Base-by-base conservation (phyloP, 2,329 filamentous ascomycete genomes). In the Colletotrichum orchidophilum region DNA sequence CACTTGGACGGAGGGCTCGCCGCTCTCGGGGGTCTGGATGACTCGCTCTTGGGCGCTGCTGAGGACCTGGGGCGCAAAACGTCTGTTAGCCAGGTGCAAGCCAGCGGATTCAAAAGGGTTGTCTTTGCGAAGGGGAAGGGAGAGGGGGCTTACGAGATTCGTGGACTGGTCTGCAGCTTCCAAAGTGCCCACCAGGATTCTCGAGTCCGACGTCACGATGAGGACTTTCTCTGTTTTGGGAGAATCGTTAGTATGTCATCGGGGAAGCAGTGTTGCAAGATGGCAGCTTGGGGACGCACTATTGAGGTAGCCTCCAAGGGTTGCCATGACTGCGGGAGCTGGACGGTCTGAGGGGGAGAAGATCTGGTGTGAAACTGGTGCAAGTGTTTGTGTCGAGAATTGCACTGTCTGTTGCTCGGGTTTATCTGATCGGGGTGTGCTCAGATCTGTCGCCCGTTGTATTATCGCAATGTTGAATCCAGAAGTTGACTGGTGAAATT, bases 151-250 rank as follows among this genome's bases (percentile, higher is more conserved):
- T 82, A 91, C 90, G 73, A 99, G 85, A 82, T 99, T 99, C 75
- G 96, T 98, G 77, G 93, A 91, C 82, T 97, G 92, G 81, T 99
- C 96, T 79, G 93, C 95, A 54, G 93, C 94, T 59, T 96, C 86
- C 64, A 99, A 90, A 2, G 88, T 95, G 71, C 96, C 96, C 73
- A 94, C 88, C 26, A 96, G 85, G 57, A 94, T 97, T 77, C 96
- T 92, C 62, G 96, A 96, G 83, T 98, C 96, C 76, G 94, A 93
- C 31, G 96, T 98, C 74, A 98, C 89, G 78, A 98, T 92, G 70
- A 95, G 88, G 76, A 98, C 94, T 82, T 94, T 97, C 83, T 97
- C 96, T 98, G 68, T 65, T 35, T 50, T 24, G 73, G 58, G 65
- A 73, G 75, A 24, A 31, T 7, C 18, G 77, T 80, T 76, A 80